Evolutionary conservation across 495 filamentous ascomycete species (phyloP).

Genomic region (Xylaria telfairii): DNA sequence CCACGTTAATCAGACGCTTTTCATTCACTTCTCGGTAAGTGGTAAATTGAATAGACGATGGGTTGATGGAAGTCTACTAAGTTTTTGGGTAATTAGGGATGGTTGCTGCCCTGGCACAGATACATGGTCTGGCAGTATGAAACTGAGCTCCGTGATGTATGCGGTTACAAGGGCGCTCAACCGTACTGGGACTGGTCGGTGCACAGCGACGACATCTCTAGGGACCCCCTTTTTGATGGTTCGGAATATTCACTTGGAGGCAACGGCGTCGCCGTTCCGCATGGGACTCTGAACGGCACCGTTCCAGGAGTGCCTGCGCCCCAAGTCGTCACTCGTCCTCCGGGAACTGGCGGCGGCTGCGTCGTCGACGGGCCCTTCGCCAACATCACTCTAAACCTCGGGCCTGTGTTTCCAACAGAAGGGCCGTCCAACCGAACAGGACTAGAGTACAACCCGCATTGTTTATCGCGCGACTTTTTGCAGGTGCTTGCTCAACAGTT

Average conservation of each 20-base stretch:
- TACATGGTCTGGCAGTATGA: conserved; percentile 41
- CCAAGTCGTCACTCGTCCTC: neutral
- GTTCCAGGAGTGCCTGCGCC: neutral
- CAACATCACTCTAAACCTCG: neutral
- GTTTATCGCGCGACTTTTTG: neutral
- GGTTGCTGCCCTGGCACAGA: conserved; percentile 43
- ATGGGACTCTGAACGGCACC: neutral
- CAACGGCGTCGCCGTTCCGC: neutral
- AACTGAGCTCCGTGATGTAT: conserved; percentile 41
- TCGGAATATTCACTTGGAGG: neutral
- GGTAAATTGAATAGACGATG: neutral
- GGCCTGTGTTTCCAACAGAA: neutral
- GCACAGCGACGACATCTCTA: conserved; percentile 4
- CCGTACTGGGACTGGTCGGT: conserved; percentile 46
- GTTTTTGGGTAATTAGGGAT: neutral
- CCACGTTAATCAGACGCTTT: neutral
- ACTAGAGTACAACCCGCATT: neutral
- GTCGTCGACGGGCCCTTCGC: neutral
- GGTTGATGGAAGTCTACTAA: neutral
- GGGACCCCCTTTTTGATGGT: neutral
- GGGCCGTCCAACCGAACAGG: neutral
- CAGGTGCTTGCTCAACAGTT: neutral
- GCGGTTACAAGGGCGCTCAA: conserved; percentile 41
- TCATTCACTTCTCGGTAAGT: neutral
- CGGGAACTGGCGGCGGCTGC: neutral